Percentiles rank a stretch among this genome's conserved stretches.
Evolutionary conservation across 2,329 filamentous ascomycete genomes (phyloP).

Genomic region (Thelonectria olida): DNA sequence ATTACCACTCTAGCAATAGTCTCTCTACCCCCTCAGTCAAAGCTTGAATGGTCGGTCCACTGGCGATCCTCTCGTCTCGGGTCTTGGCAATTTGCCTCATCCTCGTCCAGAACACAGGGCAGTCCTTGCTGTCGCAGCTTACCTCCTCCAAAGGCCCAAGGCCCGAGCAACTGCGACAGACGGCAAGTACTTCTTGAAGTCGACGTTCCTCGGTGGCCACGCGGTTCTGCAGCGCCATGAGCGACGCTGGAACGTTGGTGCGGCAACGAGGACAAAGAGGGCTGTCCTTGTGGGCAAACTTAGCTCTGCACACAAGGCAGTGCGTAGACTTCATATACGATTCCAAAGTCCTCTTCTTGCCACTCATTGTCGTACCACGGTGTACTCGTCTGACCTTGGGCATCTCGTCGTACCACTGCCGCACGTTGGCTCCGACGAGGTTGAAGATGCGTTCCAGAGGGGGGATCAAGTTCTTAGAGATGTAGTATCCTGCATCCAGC

Average conservation of each 20-base stretch:
- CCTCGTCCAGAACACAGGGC: conserved; percentile 88
- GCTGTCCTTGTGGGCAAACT: conserved; percentile 40
- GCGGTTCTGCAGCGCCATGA: conserved; percentile 70
- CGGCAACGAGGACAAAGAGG: conserved; percentile 69
- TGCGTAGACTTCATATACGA: conserved; percentile 86
- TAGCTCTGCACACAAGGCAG: conserved; percentile 75
- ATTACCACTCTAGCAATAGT: conserved; percentile 48
- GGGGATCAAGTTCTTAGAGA: conserved; percentile 93
- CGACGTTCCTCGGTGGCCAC: conserved; percentile 71
- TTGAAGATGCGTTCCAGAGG: conserved; percentile 97
- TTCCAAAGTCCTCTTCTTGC: conserved; percentile 80
- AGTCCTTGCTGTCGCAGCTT: conserved; percentile 90
- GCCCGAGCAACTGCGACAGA: conserved; percentile 85
- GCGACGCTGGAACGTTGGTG: conserved; percentile 62
- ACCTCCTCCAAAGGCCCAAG: conserved; percentile 79
- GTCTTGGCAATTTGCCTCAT: conserved; percentile 67
- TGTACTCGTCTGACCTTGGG: conserved; percentile 83
- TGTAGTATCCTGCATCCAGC: conserved; percentile 96
- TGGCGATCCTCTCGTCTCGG: conserved; percentile 47
- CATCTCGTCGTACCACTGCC: conserved; percentile 96
- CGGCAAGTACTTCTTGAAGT: conserved; percentile 68
- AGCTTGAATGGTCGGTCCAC: conserved; percentile 45
- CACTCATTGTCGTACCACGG: conserved; percentile 41
- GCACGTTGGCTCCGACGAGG: conserved; percentile 89
- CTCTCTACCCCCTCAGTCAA: conserved; percentile 41